phyloP scores from a whole-genome alignment of 139 green algal genomes.

The Coelastrella sp. region DNA sequence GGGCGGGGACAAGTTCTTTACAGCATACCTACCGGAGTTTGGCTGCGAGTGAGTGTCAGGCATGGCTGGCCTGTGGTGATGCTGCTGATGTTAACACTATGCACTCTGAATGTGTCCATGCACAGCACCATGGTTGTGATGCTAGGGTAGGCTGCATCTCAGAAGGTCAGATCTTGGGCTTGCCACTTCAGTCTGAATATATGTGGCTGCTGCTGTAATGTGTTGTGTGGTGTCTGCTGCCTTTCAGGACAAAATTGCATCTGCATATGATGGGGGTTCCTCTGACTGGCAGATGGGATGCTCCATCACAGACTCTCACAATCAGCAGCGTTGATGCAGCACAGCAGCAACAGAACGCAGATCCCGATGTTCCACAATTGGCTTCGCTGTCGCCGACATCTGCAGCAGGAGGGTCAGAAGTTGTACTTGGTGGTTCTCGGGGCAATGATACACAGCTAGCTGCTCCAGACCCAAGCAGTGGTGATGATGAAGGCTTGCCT shows the following conservation, averaged over 20 bases:
- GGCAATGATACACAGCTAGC: no score
- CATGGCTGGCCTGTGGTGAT: background rate
- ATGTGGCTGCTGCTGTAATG: no score
- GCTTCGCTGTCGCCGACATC: no score
- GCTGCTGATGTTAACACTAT: no score
- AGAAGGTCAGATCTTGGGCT: no score
- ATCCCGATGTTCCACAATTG: no score
- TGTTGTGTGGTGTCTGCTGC: no score
- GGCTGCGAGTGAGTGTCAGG: conserved; percentile 66
- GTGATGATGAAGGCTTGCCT: conserved; percentile 5
- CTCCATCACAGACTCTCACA: conserved; percentile 35
- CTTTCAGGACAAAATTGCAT: conserved; percentile 36
- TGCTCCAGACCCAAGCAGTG: conserved; percentile 34
- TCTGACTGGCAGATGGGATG: conserved; percentile 13
- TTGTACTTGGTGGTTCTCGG: no score
- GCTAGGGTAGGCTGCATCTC: no score
- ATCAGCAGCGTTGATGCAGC: background rate
- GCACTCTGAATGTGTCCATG: no score
- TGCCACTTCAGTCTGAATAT: no score
- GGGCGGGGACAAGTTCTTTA: conserved; percentile 80
- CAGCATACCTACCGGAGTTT: conserved; percentile 80
- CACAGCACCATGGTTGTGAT: no score
- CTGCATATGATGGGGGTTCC: conserved; percentile 47
- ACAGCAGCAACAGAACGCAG: conserved; percentile 6
- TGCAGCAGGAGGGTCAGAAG: background rate